Conservation (phyloP, 169 alveolate species). For the Haemoproteus tartakovskyi region DNA sequence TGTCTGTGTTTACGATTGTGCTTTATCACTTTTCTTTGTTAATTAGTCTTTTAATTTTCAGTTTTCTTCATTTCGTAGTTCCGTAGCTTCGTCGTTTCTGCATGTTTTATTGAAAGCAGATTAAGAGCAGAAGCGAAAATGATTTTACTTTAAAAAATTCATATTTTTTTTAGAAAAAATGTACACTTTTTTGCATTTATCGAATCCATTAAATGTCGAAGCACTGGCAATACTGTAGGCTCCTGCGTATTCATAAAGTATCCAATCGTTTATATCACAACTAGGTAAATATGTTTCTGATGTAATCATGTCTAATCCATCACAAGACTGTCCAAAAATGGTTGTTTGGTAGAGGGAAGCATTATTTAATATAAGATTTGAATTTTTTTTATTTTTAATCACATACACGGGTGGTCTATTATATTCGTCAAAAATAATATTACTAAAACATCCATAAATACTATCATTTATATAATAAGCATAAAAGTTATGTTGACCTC, state of each 20-base stretch:
- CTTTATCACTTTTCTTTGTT: too few species aligned
- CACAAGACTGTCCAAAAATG: slow-evolving; percentile 64
- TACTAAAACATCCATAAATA: slow-evolving; percentile 64
- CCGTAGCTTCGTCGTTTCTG: too few species aligned
- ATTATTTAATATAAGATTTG: too few species aligned
- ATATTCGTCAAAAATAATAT: slow-evolving; percentile 53
- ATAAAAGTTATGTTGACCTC: slow-evolving; percentile 38
- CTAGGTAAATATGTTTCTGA: slow-evolving; percentile 48
- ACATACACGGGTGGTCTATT: slow-evolving; percentile 38
- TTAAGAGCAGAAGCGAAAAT: too few species aligned
- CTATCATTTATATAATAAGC: slow-evolving; percentile 62
- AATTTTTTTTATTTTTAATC: slow-evolving; percentile 5
- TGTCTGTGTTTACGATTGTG: too few species aligned
- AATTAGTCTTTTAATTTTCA: too few species aligned
- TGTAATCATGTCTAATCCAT: slow-evolving; percentile 56
- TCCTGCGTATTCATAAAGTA: slow-evolving; percentile 52
- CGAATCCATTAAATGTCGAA: slow-evolving; percentile 37
- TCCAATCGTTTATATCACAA: slow-evolving; percentile 54
- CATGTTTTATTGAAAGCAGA: too few species aligned
- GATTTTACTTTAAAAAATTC: too few species aligned
- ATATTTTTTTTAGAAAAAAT: slow-evolving; percentile 17
- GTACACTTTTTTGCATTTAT: slow-evolving; percentile 16
- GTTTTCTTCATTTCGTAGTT: too few species aligned
- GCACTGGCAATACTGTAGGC: slow-evolving; percentile 57
- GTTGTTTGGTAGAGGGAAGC: slow-evolving; percentile 15